A percentile compares a stretch with the other conserved stretches of the same genome.
Evolutionary conservation across 1,139 yeast genomes (phyloP).

Genomic region (Protomyces lactucae-debilis): DNA sequence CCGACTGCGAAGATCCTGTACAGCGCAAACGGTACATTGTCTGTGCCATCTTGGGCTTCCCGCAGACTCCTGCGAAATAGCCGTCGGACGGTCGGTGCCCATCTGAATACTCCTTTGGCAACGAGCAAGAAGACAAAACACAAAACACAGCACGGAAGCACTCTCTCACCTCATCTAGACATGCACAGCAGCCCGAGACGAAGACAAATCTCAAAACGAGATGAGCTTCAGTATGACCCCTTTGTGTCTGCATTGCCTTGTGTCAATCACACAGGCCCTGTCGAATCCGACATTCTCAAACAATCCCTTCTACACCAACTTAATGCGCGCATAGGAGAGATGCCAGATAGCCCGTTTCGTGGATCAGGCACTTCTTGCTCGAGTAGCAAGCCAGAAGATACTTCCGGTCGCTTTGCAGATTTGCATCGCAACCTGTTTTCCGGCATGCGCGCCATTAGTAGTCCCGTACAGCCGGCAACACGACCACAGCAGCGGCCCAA

Average conservation of each 20-base stretch:
- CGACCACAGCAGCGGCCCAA: neutral
- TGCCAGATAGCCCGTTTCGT: neutral
- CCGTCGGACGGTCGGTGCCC: neutral
- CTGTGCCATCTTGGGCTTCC: neutral
- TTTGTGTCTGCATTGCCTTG: neutral
- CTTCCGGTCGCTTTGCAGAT: neutral
- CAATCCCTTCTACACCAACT: slow-evolving; percentile 13
- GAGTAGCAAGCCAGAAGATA: neutral
- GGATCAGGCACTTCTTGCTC: neutral
- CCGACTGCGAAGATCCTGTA: neutral
- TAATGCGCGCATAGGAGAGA: slow-evolving; percentile 6
- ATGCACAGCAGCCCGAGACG: neutral
- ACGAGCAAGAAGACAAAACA: neutral
- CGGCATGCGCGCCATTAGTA: neutral
- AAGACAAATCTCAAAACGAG: neutral
- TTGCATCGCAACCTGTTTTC: neutral
- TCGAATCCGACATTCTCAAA: slow-evolving; percentile 4
- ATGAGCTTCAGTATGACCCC: neutral
- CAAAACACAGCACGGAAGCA: no score
- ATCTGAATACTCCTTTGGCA: neutral
- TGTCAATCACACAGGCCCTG: neutral
- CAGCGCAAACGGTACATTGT: neutral
- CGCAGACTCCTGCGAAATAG: neutral
- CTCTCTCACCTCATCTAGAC: neutral
- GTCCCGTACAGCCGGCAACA: neutral